phyloP scores from a whole-genome alignment of 2,329 filamentous ascomycete genomes.

The Alternaria postmessia region DNA sequence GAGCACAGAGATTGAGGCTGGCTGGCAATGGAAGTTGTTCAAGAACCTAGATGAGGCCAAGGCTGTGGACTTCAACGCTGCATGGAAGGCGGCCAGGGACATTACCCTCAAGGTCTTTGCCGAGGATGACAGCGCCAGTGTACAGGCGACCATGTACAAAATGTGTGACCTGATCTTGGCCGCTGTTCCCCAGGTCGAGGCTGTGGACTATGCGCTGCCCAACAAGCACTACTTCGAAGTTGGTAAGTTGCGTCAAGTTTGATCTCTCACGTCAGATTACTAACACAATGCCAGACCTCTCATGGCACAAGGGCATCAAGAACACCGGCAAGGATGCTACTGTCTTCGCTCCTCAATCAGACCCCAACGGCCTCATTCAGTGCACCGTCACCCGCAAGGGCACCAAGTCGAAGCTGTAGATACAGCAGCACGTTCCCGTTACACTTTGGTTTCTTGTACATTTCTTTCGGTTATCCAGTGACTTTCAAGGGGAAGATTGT shows the following conservation, averaged over 20 bases:
- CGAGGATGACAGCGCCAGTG: conserved; percentile 86
- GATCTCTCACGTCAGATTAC: neutral
- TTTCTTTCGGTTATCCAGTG: conserved; percentile 21
- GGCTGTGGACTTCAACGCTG: conserved; percentile 74
- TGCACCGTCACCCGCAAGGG: conserved; percentile 78
- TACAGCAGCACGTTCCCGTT: conserved; percentile 10
- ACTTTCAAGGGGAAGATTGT: conserved; percentile 18
- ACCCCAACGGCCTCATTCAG: conserved; percentile 94
- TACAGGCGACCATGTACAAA: conserved; percentile 99
- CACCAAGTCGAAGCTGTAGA: conserved; percentile 55
- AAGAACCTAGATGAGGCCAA: conserved; percentile 71
- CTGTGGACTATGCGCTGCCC: conserved; percentile 83
- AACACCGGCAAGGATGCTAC: conserved; percentile 96
- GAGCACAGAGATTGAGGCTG: conserved; percentile 87
- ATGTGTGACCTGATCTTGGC: conserved; percentile 90
- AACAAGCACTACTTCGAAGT: conserved; percentile 99
- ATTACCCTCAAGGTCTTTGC: conserved; percentile 95
- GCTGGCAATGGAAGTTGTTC: conserved; percentile 86
- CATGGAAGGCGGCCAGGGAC: conserved; percentile 77
- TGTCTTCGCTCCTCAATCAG: conserved; percentile 91
- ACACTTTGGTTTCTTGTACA: conserved; percentile 25
- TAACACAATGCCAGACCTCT: conserved; percentile 70
- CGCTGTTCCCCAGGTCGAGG: conserved; percentile 73
- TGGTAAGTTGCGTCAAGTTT: conserved; percentile 62
- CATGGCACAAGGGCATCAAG: conserved; percentile 94